Evolutionary conservation across 2,329 filamentous ascomycete genomes (phyloP), one percentile per base, ranked within the genome.

Genomic region (Verticillium zaregamsianum): DNA sequence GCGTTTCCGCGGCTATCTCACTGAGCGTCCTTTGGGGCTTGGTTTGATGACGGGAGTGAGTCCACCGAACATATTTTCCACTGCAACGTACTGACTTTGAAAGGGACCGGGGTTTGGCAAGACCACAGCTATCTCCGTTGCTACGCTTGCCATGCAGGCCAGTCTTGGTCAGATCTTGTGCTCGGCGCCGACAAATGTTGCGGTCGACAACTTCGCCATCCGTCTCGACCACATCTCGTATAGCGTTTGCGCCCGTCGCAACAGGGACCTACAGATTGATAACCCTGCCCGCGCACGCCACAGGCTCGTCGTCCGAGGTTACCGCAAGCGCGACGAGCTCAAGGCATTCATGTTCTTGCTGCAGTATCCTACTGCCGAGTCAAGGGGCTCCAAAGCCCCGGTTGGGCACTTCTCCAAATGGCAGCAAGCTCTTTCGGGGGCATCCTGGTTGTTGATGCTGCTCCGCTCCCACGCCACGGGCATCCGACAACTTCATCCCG

Each of bases 21-120:
- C 37, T 2, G 31, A 52, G 17, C 14, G 39, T 6, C 28, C 23
- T 2, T 37, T 62, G 6, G 61, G 61, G 5, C 25, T 62, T 2
- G 61, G 54, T 8, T n/a, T 62, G 33, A 54, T 62, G 20, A 57
- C 57, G 33, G 61, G 33, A 1, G 61, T 62, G 28, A 58, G 59
- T 58, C 40, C 0, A 1, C 39, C 20, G 45, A 33, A 9, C 9
- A 33, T 33, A 33, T 33, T 9, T 5, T 33, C 5, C 32, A 5
- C 9, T 33, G 32, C n/a, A n/a, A n/a, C n/a, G n/a, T n/a, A n/a
- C 32, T 33, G 32, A 33, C 32, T 33, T 9, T 33, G 5, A 33
- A 54, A 68, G 66, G 58, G 57, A 0, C 57, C 66, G 14, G 66
- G 66, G 0, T 66, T 63, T 9, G 68, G 66, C 0, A 69, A 68